A percentile compares a stretch with the other conserved stretches of the same genome.
Evolutionary conservation across 768 basidiomycete genomes (phyloP).

Genomic region (Lactarius quietus): DNA sequence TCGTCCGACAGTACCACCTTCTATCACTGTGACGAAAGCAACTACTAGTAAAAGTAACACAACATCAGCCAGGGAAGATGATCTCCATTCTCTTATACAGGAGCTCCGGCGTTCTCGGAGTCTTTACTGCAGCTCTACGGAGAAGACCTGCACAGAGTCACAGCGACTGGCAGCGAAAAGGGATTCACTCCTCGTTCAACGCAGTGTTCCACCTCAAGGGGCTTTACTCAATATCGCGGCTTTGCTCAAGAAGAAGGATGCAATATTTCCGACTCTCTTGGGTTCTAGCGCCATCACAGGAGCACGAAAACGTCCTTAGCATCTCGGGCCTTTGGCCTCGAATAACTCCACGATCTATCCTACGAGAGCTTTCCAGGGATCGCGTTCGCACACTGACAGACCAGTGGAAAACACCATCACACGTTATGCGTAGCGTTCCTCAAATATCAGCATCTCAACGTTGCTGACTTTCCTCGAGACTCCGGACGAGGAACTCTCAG

Average conservation of each 20-base stretch:
- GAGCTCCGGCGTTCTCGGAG: too few species aligned
- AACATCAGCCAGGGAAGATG: too few species aligned
- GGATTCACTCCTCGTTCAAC: too few species aligned
- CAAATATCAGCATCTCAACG: constrained; percentile 11
- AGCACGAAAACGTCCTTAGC: neutral
- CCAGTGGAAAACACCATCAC: neutral
- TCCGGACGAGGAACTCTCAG: constrained; percentile 5
- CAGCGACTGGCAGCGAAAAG: too few species aligned
- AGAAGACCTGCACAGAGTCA: too few species aligned
- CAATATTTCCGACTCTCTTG: neutral
- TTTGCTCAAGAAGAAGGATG: neutral
- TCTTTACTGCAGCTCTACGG: too few species aligned
- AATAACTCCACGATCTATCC: constrained; percentile 8
- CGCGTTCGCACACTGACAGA: constrained; percentile 7
- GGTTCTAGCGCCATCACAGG: constrained; percentile 1
- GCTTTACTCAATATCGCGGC: neutral
- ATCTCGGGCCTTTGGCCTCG: constrained; percentile 16
- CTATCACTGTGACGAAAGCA: too few species aligned
- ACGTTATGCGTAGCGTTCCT: constrained; percentile 2
- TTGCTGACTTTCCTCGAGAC: neutral
- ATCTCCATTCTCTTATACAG: too few species aligned
- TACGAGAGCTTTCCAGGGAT: constrained; percentile 29
- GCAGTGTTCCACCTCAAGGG: neutral
- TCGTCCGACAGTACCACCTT: too few species aligned
- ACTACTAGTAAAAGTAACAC: too few species aligned